Percentiles rank a stretch among this genome's conserved stretches.
Evolutionary conservation across 768 basidiomycete species (phyloP).

Genomic region (Plicaturopsis crispa): DNA sequence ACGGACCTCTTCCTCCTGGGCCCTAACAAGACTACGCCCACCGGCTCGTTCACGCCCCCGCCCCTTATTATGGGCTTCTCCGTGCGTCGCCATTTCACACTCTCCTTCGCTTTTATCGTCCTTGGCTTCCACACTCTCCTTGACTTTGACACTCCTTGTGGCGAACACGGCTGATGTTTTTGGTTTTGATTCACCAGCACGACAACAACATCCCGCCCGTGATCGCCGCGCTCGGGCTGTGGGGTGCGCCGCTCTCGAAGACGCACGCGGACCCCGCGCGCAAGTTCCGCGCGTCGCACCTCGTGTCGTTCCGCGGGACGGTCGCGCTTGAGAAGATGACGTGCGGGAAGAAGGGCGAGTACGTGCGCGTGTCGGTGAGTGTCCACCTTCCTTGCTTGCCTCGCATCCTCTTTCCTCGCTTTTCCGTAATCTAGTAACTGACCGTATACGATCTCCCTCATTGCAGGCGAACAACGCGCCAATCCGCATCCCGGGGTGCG

Average conservation of each 20-base stretch:
- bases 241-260: conserved; percentile 34
- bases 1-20: conserved; percentile 27
- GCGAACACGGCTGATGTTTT: too few relatives aligned
- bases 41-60: conserved; percentile 26
- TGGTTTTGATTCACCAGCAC: conserved; percentile 19
- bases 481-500: conserved; percentile 31
- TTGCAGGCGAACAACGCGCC: conserved; percentile 31
- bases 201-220: conserved; percentile 37
- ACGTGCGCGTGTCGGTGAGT: conserved; percentile 28
- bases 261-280: conserved; percentile 21
- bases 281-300: conserved; percentile 29
- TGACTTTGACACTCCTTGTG: too few relatives aligned
- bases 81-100: conserved; percentile 17
- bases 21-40: conserved; percentile 15
- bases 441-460: background rate
- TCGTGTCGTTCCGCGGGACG: conserved; percentile 33
- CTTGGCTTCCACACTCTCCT: too few relatives aligned
- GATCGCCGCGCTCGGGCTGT: conserved; percentile 33
- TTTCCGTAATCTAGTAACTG: too few relatives aligned
- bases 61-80: conserved; percentile 36
- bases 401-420: background rate
- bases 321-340: conserved; percentile 33
- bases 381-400: background rate
- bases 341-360: conserved; percentile 20
- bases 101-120: background rate